Evolutionary conservation across 495 filamentous ascomycete genomes (phyloP).

Genomic region (Hypoxylon crocopeplum): DNA sequence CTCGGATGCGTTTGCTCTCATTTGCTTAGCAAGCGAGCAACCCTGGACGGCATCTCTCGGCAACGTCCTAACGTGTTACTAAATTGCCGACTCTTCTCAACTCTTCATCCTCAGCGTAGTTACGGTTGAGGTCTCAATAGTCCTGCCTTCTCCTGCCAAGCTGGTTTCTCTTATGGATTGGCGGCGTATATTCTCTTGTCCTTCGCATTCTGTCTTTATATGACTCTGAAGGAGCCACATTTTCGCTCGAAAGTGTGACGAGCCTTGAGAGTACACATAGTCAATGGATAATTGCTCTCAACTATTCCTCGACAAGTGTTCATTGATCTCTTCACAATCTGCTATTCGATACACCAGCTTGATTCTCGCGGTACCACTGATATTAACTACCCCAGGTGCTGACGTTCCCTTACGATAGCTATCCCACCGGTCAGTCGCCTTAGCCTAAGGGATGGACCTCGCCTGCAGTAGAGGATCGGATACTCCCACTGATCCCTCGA

Average conservation of each 20-base stretch:
- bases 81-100: too few relatives aligned
- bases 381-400: slow-evolving; percentile 10
- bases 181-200: slow-evolving; percentile 3
- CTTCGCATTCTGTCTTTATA: not conserved
- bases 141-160: not conserved
- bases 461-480: not conserved
- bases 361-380: not conserved
- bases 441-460: slow-evolving; percentile 7
- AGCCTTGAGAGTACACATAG: slow-evolving; percentile 29
- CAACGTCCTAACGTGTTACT: too few relatives aligned
- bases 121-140: not conserved
- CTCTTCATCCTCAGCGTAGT: too few relatives aligned
- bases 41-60: too few relatives aligned
- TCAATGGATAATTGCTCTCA: not conserved
- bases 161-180: not conserved
- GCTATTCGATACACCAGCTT: not conserved
- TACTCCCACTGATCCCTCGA: not conserved
- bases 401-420: slow-evolving; percentile 3
- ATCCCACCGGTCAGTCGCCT: not conserved
- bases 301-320: slow-evolving; percentile 28
- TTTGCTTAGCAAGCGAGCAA: too few relatives aligned
- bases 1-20: too few relatives aligned
- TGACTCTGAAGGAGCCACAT: slow-evolving; percentile 31
- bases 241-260: slow-evolving; percentile 34
- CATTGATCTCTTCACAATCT: not conserved